Evolutionary conservation across 2,329 filamentous ascomycete species (phyloP), one percentile per base, ranked within the genome.

Genomic region (Acrodontium crateriforme): DNA sequence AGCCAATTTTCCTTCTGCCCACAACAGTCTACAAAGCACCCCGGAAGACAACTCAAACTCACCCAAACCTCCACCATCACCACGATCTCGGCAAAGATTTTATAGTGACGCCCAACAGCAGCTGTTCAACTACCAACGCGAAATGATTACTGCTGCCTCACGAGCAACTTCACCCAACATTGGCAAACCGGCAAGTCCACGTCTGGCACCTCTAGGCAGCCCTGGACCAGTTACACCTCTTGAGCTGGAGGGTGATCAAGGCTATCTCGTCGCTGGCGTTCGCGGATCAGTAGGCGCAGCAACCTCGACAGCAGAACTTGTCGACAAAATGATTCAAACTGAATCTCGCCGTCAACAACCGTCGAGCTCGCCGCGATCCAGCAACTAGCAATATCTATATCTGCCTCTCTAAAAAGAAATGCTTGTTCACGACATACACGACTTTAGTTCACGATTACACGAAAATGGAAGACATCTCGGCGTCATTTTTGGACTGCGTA

Each of bases 141-240:
- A 65, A 18, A 35, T 45, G 9, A 31, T 58, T 8, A 38, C 42
- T 6, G 44, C 45, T 12, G 36, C 41, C 15, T 31, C 39, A 15
- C 37, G 37, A 9, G 40, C 36, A n/a, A 29, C 29, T 16, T 39
- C 40, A n/a, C 33, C 35, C 9, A 36, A 19, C 11, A 27, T 31
- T 18, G 41, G 42, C 11, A 60, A 55, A 38, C 63, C 63, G 2
- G 52, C 46, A 14, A 64, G 60, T 42, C 64, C 64, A 17, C 55
- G 59, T 20, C 52, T 68, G 21, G 53, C 52, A 14, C 64, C 64
- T 14, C 44, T 64, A 13, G 62, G 59, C 10, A 66, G 62, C 30
- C 64, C 64, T 2, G 62, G 62, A 20, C 61, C 61, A 5, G 62
- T 67, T 20, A 68, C 64, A 14, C 64, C 63, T n/a, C 44, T 68